Evolutionary conservation across 106 monocot genomes (phyloP).

Genomic region (Acorus calamus): DNA sequence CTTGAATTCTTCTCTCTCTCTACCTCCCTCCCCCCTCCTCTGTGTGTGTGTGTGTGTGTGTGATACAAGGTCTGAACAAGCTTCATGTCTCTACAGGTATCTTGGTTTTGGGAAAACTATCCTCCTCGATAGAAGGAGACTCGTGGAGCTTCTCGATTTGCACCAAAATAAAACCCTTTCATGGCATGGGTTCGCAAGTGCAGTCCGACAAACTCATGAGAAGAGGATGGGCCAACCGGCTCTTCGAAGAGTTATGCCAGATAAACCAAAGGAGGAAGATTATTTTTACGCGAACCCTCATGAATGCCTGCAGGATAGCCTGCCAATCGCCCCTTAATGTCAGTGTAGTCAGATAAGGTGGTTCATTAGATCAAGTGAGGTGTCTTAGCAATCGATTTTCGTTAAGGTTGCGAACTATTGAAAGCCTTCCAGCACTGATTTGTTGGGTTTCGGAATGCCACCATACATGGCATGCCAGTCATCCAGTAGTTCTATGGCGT

Average conservation of each 20-base stretch:
- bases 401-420: too few relatives aligned
- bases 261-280: constrained; percentile 70
- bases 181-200: constrained; percentile 38
- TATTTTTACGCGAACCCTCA: constrained; percentile 63
- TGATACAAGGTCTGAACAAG: too few relatives aligned
- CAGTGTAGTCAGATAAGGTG: constrained; percentile 1
- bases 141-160: constrained; percentile 50
- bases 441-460: too few relatives aligned
- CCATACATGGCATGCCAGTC: too few relatives aligned
- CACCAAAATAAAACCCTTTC: constrained; percentile 41
- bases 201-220: constrained; percentile 24
- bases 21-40: too few relatives aligned
- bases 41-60: too few relatives aligned
- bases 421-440: too few relatives aligned
- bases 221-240: constrained; percentile 31
- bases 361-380: too few relatives aligned
- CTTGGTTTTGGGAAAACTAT: constrained; percentile 55
- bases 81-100: constrained; percentile 26
- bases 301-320: constrained; percentile 30
- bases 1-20: too few relatives aligned
- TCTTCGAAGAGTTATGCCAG: constrained; percentile 22
- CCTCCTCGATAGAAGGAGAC: constrained; percentile 38
- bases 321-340: constrained; percentile 10
- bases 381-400: too few relatives aligned
- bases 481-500: too few relatives aligned